Base-by-base conservation (phyloP, 225 moss, liverwort and hornwort species). In the Lunularia cruciata region DNA sequence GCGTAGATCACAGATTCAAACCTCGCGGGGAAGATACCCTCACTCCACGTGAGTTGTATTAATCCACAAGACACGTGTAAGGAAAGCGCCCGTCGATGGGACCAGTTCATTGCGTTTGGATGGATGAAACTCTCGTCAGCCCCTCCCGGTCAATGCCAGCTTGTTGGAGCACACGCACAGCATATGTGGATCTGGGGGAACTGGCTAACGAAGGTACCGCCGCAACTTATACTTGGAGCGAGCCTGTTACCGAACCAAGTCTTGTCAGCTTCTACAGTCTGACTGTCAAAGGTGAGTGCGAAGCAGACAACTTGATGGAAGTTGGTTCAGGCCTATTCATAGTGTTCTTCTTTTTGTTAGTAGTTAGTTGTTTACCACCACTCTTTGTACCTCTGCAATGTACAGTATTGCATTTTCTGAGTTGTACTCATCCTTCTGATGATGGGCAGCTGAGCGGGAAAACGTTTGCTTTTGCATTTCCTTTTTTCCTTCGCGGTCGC, bases 111-210 rank as follows among this genome's bases (percentile, higher is more conserved):
- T 18, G 63, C 22, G 25, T 28, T 63, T 11, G 26, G 11, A 36
- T 23, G 16, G 42, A 12, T 63, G 31, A 33, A 49, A 33, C 15
- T 11, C 40, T 63, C n/a, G 7, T 0, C n/a, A n/a, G n/a, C 18
- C 49, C 49, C 5, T 8, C 9, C 30, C 65, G 32, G 62, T 23
- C 65, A n/a, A 8, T 66, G 47, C 65, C 65, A 66, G 30, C 65
- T 66, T 48, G 65, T 11, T 19, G n/a, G 23, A 46, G 63, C 63
- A 37, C 43, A 64, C 28, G 63, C 45, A 64, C 43, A 42, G 25
- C 28, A 30, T 46, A 64, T 45, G 26, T 64, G 48, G 63, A 63
- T 26, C 63, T 28, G 27, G 15, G 63, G 20, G 26, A 63, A 63
- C n/a, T 25, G 63, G 63, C 63, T 63, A 15, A 25, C 27, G 43